Evolutionary conservation across 2,329 filamentous ascomycete species (phyloP).

Genomic region (Colletotrichum orchidophilum): DNA sequence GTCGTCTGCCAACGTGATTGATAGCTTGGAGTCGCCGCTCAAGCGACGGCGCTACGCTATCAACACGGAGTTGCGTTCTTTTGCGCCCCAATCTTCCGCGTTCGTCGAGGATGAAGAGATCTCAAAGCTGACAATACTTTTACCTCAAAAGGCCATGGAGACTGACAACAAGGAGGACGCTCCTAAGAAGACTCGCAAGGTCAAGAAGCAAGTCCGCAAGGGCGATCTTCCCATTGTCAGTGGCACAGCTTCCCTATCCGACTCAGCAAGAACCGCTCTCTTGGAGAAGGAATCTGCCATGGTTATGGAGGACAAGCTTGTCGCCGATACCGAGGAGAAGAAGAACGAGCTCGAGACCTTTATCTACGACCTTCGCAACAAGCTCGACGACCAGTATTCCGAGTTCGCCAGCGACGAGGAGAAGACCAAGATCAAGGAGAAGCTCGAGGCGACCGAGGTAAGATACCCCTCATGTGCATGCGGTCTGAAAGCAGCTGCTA

Average conservation of each 20-base stretch:
- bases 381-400: conserved; percentile 90
- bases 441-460: conserved; percentile 89
- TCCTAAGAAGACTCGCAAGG: conserved; percentile 91
- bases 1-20: background rate
- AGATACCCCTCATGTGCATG: conserved; percentile 43
- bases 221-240: conserved; percentile 90
- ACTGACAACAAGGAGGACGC: conserved; percentile 76
- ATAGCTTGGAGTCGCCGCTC: conserved; percentile 1
- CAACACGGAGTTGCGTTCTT: background rate
- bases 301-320: conserved; percentile 98
- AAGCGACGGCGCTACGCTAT: conserved; percentile 20
- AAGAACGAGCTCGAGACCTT: conserved; percentile 99
- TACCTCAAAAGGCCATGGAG: conserved; percentile 76
- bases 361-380: conserved; percentile 96
- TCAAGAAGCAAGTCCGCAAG: conserved; percentile 99
- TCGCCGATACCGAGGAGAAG: conserved; percentile 98
- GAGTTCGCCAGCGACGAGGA: conserved; percentile 92
- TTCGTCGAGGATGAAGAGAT: conserved; percentile 8
- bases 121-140: conserved; percentile 39
- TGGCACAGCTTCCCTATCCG: conserved; percentile 83
- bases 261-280: conserved; percentile 70
- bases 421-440: conserved; percentile 85
- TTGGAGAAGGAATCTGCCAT: conserved; percentile 87
- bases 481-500: conserved; percentile 25
- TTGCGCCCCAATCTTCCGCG: background rate